These are phyloP conservation scores for Colletotrichum sp. DNA, from an alignment of 2,329 filamentous ascomycete species.

Conservation along the genomic window DNA sequence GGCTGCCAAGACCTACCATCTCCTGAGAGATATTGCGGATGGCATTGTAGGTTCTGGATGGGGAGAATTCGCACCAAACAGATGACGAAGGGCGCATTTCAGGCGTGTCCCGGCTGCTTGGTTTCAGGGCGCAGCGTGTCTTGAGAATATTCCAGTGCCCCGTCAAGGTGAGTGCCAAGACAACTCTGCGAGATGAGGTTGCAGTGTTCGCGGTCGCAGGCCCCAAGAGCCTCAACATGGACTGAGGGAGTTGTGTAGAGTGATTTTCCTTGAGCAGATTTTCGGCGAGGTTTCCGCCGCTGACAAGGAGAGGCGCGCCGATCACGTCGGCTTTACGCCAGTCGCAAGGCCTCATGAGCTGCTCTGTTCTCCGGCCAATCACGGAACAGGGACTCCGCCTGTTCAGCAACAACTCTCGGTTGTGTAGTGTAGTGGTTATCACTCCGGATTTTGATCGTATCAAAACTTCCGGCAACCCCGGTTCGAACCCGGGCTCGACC, in stretches of 20 bases:
- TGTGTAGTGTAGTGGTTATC: conserved; percentile 23
- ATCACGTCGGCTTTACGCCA: background rate
- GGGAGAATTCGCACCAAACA: conserved; percentile 3
- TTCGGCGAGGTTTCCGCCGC: background rate
- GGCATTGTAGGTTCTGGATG: background rate
- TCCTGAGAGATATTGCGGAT: background rate
- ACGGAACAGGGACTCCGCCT: background rate
- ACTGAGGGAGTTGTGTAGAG: background rate
- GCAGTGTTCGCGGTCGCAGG: background rate
- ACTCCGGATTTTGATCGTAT: conserved; percentile 19
- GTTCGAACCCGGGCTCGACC: conserved; percentile 22
- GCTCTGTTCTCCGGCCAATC: background rate
- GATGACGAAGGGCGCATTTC: background rate
- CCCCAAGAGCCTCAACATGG: background rate
- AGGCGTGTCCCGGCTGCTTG: background rate
- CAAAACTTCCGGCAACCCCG: conserved; percentile 13
- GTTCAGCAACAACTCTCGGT: background rate
- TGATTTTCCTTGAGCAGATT: background rate
- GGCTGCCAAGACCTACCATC: background rate
- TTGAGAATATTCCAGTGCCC: background rate
- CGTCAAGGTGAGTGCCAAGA: background rate
- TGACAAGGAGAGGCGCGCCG: background rate
- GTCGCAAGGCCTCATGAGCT: background rate
- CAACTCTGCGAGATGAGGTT: background rate
- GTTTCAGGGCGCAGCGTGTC: background rate